These are phyloP conservation scores for Fusarium sp. DNA, from an alignment of 2,329 filamentous ascomycete species.

Conservation along the genomic window DNA sequence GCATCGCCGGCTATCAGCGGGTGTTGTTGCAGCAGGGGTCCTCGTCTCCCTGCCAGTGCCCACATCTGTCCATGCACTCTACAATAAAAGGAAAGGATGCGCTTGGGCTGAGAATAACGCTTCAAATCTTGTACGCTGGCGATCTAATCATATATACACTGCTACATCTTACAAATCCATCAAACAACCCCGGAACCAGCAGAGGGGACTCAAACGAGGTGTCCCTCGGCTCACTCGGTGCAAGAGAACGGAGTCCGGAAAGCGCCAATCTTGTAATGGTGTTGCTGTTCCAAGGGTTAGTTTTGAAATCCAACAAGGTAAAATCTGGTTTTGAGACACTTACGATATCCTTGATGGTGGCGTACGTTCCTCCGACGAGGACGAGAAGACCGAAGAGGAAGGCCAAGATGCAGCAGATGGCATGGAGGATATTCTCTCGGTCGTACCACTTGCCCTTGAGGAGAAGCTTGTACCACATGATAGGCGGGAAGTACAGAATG, in stretches of 20 bases:
- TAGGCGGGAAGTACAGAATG: constrained; percentile 52
- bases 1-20: background rate
- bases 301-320: background rate
- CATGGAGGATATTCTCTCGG: constrained; percentile 18
- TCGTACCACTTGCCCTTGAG: constrained; percentile 31
- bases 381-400: constrained; percentile 19
- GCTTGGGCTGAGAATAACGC: background rate
- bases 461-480: constrained; percentile 53
- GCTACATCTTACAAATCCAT: background rate
- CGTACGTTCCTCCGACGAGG: constrained; percentile 21
- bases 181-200: background rate
- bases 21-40: background rate
- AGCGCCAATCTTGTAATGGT: constrained; percentile 9
- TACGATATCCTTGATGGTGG: constrained; percentile 22
- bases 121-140: background rate
- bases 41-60: background rate
- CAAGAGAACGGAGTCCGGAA: constrained; percentile 1
- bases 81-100: background rate
- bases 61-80: background rate
- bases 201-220: background rate
- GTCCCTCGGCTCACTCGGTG: background rate
- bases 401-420: background rate
- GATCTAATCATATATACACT: background rate
- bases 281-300: constrained; percentile 9
- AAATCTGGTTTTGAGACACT: background rate